Percentiles rank a stretch among this genome's conserved stretches.
Evolutionary conservation across 768 basidiomycete species (phyloP).

Genomic region (Cyclocybe aegerita): DNA sequence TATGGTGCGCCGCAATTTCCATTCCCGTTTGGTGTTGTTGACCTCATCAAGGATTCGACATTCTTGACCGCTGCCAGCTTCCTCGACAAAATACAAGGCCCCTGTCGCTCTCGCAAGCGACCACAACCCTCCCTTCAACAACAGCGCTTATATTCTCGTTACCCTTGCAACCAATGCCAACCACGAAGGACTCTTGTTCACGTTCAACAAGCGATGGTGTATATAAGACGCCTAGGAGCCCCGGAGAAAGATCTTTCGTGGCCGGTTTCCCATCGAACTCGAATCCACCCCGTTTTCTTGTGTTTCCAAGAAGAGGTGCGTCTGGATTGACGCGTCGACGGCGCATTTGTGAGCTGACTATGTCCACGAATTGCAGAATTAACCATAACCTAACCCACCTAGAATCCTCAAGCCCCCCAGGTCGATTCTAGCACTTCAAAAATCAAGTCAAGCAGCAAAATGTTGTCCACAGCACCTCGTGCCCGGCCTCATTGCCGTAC

Average conservation of each 20-base stretch:
- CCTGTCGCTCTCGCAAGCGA: not conserved
- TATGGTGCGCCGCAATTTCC: not conserved
- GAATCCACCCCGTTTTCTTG: not conserved
- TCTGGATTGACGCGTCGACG: not conserved
- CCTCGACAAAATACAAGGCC: not conserved
- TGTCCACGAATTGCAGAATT: too few relatives aligned
- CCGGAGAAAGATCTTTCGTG: not conserved
- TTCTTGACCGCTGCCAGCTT: not conserved
- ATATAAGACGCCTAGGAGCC: constrained; percentile 4
- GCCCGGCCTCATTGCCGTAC: constrained; percentile 15
- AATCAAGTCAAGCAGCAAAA: not conserved
- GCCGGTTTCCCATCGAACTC: not conserved
- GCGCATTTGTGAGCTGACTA: too few relatives aligned
- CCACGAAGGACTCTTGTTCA: constrained; percentile 5
- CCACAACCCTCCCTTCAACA: not conserved
- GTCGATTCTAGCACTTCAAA: not conserved
- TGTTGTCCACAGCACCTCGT: constrained; percentile 2
- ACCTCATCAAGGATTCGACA: not conserved
- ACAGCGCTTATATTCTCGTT: not conserved
- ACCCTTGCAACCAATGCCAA: constrained; percentile 9
- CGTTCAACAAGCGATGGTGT: not conserved
- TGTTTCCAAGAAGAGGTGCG: not conserved
- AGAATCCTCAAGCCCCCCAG: not conserved
- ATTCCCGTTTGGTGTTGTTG: not conserved
- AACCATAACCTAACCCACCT: not conserved